A percentile compares a stretch with the other conserved stretches of the same genome.
Evolutionary conservation across 371 early-diverging fungal genomes (phyloP).

Genomic region (Circinella umbellata): DNA sequence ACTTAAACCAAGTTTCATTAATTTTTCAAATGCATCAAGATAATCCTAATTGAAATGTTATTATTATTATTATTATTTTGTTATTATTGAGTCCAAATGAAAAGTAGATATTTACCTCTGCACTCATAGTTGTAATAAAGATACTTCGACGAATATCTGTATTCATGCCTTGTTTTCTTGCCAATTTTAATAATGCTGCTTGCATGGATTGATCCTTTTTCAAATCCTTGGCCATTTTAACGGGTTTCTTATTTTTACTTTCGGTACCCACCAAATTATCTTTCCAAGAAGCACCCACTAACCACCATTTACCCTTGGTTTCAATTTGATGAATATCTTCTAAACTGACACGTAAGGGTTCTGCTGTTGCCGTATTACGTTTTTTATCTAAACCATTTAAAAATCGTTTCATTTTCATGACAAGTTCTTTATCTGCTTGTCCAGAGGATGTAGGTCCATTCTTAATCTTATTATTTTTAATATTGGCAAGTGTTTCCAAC

Average conservation of each 20-base stretch:
- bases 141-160: constrained; percentile 93
- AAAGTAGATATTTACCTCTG: constrained; percentile 67
- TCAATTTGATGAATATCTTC: constrained; percentile 86
- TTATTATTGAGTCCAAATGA: neutral
- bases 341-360: constrained; percentile 86
- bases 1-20: constrained; percentile 81
- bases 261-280: constrained; percentile 65
- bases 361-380: constrained; percentile 57
- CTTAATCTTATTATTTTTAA: constrained; percentile 93
- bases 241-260: constrained; percentile 41
- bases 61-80: neutral
- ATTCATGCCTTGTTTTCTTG: constrained; percentile 92
- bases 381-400: constrained; percentile 72
- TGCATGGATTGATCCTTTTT: constrained; percentile 55
- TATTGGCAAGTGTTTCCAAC: constrained; percentile 89
- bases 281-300: constrained; percentile 84
- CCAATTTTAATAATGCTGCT: constrained; percentile 76
- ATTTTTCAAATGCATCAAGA: constrained; percentile 88
- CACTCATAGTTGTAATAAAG: constrained; percentile 90
- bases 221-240: constrained; percentile 40
- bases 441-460: constrained; percentile 55
- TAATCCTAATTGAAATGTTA: constrained; percentile 68
- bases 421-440: constrained; percentile 62
- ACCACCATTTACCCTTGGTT: constrained; percentile 91
- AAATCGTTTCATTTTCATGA: constrained; percentile 81